Conservation (phyloP, 2,329 filamentous ascomycete species). For the Bipolaris zeicola region DNA sequence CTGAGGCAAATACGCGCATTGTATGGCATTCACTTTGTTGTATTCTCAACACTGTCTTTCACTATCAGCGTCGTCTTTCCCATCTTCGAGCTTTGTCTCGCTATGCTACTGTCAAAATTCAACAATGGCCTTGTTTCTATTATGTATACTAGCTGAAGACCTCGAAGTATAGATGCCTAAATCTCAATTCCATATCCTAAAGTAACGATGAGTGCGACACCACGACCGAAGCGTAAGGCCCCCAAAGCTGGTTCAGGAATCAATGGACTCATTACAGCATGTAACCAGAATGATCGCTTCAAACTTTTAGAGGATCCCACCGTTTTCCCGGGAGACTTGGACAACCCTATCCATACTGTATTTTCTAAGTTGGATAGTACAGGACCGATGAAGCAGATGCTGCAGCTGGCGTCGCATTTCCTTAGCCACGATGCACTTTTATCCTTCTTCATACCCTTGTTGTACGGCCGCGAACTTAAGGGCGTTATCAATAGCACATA, state of each 20-base stretch:
- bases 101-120: conserved; percentile 7
- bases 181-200: not conserved
- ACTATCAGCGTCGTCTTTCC: not conserved
- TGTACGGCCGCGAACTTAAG: conserved; percentile 31
- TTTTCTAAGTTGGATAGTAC: conserved; percentile 29
- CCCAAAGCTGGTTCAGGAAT: conserved; percentile 12
- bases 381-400: conserved; percentile 26
- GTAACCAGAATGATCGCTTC: conserved; percentile 40
- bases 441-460: conserved; percentile 38
- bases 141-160: conserved; percentile 7
- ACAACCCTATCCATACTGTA: conserved; percentile 39
- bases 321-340: conserved; percentile 29
- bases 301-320: conserved; percentile 35
- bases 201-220: conserved; percentile 11
- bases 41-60: not conserved
- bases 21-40: conserved; percentile 15
- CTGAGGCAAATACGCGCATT: not conserved
- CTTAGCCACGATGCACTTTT: conserved; percentile 36
- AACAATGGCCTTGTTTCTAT: conserved; percentile 15
- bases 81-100: conserved; percentile 20
- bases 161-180: not conserved
- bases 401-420: conserved; percentile 44
- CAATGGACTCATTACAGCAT: conserved; percentile 27
- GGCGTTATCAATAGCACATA: not conserved
- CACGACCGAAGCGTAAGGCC: conserved; percentile 8